Percentiles rank a stretch among this genome's conserved stretches.
phyloP scores from a whole-genome alignment of 2,329 filamentous ascomycete species.

The Scortechinia acanthostroma region DNA sequence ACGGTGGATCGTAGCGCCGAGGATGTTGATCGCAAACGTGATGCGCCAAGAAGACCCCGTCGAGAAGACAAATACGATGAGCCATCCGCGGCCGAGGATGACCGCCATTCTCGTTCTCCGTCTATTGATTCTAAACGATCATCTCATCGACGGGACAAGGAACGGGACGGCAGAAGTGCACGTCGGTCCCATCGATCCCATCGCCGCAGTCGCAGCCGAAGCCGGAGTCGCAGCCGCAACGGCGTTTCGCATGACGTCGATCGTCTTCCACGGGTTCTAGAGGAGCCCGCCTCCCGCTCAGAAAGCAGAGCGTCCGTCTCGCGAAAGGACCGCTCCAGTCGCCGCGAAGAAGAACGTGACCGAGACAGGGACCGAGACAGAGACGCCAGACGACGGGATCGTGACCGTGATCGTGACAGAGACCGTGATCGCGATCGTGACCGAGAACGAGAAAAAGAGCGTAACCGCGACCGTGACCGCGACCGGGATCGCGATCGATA shows the following conservation, averaged over 20 bases:
- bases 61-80: slow-evolving; percentile 1
- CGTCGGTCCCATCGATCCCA: background rate
- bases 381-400: slow-evolving; percentile 12
- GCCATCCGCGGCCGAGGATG: background rate
- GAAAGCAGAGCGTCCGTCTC: background rate
- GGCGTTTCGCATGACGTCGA: background rate
- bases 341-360: background rate
- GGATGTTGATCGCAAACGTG: background rate
- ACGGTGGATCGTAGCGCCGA: background rate
- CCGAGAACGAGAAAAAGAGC: slow-evolving; percentile 18
- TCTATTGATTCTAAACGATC: background rate
- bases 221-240: background rate
- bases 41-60: background rate
- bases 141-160: background rate
- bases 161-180: background rate
- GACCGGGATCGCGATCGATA: slow-evolving; percentile 20
- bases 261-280: background rate
- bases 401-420: background rate
- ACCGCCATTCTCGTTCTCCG: background rate
- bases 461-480: slow-evolving; percentile 5
- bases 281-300: background rate
- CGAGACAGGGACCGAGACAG: slow-evolving; percentile 15
- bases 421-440: slow-evolving; percentile 14
- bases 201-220: slow-evolving; percentile 2
- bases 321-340: background rate